Evolutionary conservation across 495 filamentous ascomycete genomes (phyloP).

Genomic region (Penicillium tannophilum): DNA sequence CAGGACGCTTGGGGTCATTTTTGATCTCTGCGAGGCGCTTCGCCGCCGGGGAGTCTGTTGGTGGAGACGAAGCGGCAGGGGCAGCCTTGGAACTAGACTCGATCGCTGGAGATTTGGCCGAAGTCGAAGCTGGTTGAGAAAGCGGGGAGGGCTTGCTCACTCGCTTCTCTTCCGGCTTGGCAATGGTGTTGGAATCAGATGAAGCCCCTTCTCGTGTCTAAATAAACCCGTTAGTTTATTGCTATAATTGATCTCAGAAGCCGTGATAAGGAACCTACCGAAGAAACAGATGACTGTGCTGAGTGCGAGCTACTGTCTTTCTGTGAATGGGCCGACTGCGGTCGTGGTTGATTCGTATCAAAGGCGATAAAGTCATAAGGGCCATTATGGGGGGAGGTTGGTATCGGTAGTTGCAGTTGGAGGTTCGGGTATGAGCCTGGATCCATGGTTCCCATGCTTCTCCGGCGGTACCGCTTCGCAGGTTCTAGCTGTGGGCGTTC

Average conservation of each 20-base stretch:
- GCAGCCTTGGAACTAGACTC: slow-evolving; percentile 34
- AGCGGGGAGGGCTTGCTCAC: slow-evolving; percentile 79
- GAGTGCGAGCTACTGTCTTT: slow-evolving; percentile 52
- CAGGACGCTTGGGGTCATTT: slow-evolving; percentile 68
- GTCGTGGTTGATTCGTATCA: slow-evolving; percentile 36
- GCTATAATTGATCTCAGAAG: background rate
- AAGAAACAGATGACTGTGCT: slow-evolving; percentile 53
- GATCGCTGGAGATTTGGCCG: slow-evolving; percentile 15
- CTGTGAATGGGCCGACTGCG: slow-evolving; percentile 59
- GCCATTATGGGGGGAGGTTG: slow-evolving; percentile 27
- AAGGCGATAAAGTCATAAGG: slow-evolving; percentile 40
- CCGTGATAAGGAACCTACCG: slow-evolving; percentile 48
- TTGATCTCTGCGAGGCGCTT: slow-evolving; percentile 81
- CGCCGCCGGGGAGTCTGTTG: slow-evolving; percentile 66
- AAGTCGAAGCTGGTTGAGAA: slow-evolving; percentile 73
- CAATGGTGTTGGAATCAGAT: slow-evolving; percentile 19
- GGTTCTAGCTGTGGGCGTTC: slow-evolving; percentile 56
- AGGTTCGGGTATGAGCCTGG: slow-evolving; percentile 47
- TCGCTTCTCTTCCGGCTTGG: slow-evolving; percentile 56
- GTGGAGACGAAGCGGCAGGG: slow-evolving; percentile 27
- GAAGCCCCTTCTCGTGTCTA: slow-evolving; percentile 18
- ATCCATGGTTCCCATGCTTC: slow-evolving; percentile 83
- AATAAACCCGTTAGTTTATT: slow-evolving; percentile 18
- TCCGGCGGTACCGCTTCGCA: slow-evolving; percentile 75
- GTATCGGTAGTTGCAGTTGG: slow-evolving; percentile 37